phyloP scores from a whole-genome alignment of 1,284 basidiomycete genomes.

The Moesziomyces antarcticus region DNA sequence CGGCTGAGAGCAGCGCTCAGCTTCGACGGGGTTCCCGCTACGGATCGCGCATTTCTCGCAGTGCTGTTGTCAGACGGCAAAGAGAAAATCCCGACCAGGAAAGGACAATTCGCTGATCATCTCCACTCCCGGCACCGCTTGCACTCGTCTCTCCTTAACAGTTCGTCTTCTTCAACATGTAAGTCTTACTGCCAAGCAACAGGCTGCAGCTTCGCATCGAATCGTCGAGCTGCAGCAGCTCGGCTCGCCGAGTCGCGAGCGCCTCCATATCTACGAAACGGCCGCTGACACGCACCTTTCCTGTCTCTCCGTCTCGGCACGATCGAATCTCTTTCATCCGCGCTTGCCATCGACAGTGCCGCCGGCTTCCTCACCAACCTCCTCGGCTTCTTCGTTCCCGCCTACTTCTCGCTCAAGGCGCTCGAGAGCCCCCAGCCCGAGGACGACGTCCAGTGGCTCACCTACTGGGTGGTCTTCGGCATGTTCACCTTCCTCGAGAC shows the following conservation, averaged over 20 bases:
- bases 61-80: too few relatives aligned
- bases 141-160: conserved; percentile 50
- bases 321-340: too few relatives aligned
- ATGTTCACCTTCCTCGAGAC: conserved; percentile 67
- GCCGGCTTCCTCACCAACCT: conserved; percentile 68
- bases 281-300: neutral
- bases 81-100: too few relatives aligned
- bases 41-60: too few relatives aligned
- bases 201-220: neutral
- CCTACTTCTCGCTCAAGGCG: conserved; percentile 68
- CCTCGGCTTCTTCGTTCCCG: conserved; percentile 66
- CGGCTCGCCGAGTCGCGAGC: neutral
- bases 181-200: conserved; percentile 5
- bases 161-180: conserved; percentile 69
- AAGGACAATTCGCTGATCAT: neutral
- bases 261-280: too few relatives aligned
- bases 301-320: neutral
- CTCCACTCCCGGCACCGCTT: neutral
- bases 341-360: conserved; percentile 34
- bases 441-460: conserved; percentile 68
- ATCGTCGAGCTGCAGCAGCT: neutral
- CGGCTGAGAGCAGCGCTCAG: too few relatives aligned
- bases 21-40: too few relatives aligned
- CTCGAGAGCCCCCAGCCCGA: conserved; percentile 66
- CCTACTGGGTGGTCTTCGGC: conserved; percentile 68